Percentiles rank a stretch among this genome's conserved stretches.
Conservation (phyloP, 352 stramenopile genomes). For the Heterotrichella gracilis region DNA sequence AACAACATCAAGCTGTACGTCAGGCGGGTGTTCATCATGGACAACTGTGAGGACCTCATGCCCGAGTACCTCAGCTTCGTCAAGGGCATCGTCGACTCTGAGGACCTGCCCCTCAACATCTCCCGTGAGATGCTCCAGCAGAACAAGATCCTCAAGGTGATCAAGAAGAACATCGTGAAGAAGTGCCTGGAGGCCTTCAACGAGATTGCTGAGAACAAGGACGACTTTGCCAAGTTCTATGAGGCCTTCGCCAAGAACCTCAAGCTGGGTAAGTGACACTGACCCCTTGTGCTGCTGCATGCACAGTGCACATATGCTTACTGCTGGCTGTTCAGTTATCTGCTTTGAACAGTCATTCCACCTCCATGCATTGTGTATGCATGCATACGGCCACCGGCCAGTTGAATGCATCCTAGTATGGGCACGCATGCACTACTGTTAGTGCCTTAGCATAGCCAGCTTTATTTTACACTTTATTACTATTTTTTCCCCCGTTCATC, state of each 20-base stretch:
- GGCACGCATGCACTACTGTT: no score
- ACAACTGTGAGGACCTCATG: conserved; percentile 99
- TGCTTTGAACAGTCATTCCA: no score
- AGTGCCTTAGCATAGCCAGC: no score
- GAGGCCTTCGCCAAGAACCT: conserved; percentile 97
- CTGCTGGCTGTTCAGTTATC: no score
- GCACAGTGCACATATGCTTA: no score
- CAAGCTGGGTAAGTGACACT: conserved; percentile 83
- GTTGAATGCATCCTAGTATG: no score
- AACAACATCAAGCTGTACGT: conserved; percentile 99
- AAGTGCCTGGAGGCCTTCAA: conserved; percentile 83
- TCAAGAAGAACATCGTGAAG: conserved; percentile 31
- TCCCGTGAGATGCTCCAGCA: conserved; percentile 97
- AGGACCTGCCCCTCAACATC: conserved; percentile 97
- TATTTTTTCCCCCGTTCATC: no score
- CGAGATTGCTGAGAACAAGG: conserved; percentile 74
- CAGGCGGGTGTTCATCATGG: conserved; percentile 97
- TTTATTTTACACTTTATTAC: no score
- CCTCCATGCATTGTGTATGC: no score
- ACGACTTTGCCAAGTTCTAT: conserved; percentile 98
- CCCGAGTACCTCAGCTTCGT: conserved; percentile 93
- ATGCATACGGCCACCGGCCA: no score
- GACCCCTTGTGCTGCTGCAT: no score
- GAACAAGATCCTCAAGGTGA: conserved; percentile 98
- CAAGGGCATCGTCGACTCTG: conserved; percentile 94